Percentiles rank a stretch among this genome's conserved stretches.
These are phyloP conservation scores for Boletus speciosus DNA, from an alignment of 768 basidiomycete species.

Conservation along the genomic window DNA sequence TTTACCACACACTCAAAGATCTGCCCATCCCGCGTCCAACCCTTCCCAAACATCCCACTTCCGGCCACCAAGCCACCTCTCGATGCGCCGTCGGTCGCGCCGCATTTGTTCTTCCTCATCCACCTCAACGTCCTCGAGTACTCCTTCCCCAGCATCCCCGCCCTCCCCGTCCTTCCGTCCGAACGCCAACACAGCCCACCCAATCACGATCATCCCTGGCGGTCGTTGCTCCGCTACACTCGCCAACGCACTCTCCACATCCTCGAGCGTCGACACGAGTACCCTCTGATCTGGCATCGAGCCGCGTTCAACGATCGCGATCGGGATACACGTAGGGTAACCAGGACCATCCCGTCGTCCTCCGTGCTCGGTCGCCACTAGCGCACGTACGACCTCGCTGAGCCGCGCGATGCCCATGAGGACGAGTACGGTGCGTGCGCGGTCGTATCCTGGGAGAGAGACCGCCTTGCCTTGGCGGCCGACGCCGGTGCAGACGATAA, in stretches of 20 bases:
- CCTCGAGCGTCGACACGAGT: constrained; percentile 69
- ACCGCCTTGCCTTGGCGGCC: constrained; percentile 83
- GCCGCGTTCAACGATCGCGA: constrained; percentile 94
- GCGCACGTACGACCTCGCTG: constrained; percentile 60
- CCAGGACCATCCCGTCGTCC: constrained; percentile 48
- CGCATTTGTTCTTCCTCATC: constrained; percentile 11
- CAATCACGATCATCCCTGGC: constrained; percentile 94
- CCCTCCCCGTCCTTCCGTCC: constrained; percentile 35
- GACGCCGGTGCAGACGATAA: constrained; percentile 92
- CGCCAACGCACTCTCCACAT: constrained; percentile 69
- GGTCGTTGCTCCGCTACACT: constrained; percentile 82
- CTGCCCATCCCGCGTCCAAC: constrained; percentile 43
- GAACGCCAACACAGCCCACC: constrained; percentile 84
- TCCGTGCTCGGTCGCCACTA: constrained; percentile 35
- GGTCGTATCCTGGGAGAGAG: constrained; percentile 82
- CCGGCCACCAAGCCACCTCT: constrained; percentile 54
- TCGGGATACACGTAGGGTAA: constrained; percentile 77
- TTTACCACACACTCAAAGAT: constrained; percentile 10
- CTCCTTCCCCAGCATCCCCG: constrained; percentile 55
- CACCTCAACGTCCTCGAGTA: constrained; percentile 58
- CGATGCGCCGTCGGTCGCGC: constrained; percentile 42
- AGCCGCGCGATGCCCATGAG: constrained; percentile 96
- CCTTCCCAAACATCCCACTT: constrained; percentile 69
- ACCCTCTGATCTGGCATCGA: constrained; percentile 91
- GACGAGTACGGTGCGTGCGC: constrained; percentile 74